These are phyloP conservation scores for Cruciata laevipes DNA, from an alignment of 257 asterid genomes.

Conservation along the genomic window DNA sequence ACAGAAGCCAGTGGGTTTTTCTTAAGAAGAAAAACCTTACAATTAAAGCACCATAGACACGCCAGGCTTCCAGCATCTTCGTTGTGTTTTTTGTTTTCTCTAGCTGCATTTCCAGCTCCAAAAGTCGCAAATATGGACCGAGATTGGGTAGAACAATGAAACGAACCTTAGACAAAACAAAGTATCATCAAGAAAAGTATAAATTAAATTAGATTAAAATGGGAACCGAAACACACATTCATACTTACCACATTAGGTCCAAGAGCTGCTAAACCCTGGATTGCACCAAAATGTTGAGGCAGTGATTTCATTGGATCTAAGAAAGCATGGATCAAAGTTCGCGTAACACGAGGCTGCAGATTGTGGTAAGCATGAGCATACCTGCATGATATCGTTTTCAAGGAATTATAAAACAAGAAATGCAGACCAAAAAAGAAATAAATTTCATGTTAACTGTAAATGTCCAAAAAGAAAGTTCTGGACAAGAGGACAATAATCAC, in stretches of 20 bases:
- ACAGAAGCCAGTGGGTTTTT: background rate
- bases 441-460: background rate
- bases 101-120: conserved; percentile 93
- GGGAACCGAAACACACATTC: conserved; percentile 11
- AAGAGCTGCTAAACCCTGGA: conserved; percentile 88
- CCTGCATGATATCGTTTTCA: conserved; percentile 35
- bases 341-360: conserved; percentile 86
- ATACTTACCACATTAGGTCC: conserved; percentile 78
- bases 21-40: conserved; percentile 27
- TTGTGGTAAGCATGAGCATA: conserved; percentile 78
- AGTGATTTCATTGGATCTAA: conserved; percentile 81
- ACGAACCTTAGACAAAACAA: conserved; percentile 51
- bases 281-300: conserved; percentile 97
- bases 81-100: conserved; percentile 87
- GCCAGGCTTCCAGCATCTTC: conserved; percentile 98
- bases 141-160: conserved; percentile 79
- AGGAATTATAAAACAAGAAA: background rate
- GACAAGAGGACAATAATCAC: conserved; percentile 36
- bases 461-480: background rate
- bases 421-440: too few relatives aligned
- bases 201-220: background rate
- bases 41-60: conserved; percentile 85
- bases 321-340: conserved; percentile 75
- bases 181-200: conserved; percentile 13
- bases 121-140: conserved; percentile 62